These are phyloP conservation scores for Pythium insidiosum DNA, from an alignment of 352 stramenopile genomes.

Conservation along the genomic window DNA sequence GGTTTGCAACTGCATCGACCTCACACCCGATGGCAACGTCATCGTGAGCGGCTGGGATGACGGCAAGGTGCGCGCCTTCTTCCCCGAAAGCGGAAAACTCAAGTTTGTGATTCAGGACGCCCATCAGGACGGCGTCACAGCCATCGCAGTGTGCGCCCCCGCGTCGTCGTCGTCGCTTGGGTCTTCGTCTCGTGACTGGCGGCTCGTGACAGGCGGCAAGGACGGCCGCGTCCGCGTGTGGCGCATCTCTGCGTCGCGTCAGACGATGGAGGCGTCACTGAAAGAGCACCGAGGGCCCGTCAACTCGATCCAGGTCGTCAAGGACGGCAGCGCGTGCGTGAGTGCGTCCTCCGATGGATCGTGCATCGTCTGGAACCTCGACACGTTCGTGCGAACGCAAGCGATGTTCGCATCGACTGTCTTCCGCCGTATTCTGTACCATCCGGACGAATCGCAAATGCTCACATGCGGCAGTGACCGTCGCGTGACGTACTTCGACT, in stretches of 20 bases:
- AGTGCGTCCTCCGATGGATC: slow-evolving; percentile 77
- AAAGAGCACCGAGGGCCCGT: slow-evolving; percentile 93
- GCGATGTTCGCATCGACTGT: slow-evolving; percentile 95
- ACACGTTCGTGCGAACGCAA: slow-evolving; percentile 88
- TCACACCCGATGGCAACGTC: slow-evolving; percentile 80
- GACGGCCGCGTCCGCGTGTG: slow-evolving; percentile 93
- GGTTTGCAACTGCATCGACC: slow-evolving; percentile 92
- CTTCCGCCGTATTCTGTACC: slow-evolving; percentile 91
- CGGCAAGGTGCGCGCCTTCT: slow-evolving; percentile 96
- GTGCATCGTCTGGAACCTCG: slow-evolving; percentile 96
- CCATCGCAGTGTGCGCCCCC: slow-evolving; percentile 86
- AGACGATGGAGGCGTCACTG: slow-evolving; percentile 93
- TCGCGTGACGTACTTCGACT: slow-evolving; percentile 96
- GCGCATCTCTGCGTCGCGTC: slow-evolving; percentile 86
- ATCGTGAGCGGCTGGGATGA: slow-evolving; percentile 96
- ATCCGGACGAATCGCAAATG: slow-evolving; percentile 95
- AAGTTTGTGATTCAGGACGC: slow-evolving; percentile 97
- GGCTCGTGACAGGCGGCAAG: slow-evolving; percentile 90
- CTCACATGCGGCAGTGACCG: slow-evolving; percentile 93
- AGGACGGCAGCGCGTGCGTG: slow-evolving; percentile 67
- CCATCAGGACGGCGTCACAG: slow-evolving; percentile 92
- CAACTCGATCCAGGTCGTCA: slow-evolving; percentile 84
- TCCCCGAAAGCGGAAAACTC: slow-evolving; percentile 93
- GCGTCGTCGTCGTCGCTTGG: slow-evolving; percentile 24
- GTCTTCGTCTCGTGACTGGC: slow-evolving; percentile 70